phyloP scores from a whole-genome alignment of 2,329 filamentous ascomycete genomes.

The Ophiostoma australiae region DNA sequence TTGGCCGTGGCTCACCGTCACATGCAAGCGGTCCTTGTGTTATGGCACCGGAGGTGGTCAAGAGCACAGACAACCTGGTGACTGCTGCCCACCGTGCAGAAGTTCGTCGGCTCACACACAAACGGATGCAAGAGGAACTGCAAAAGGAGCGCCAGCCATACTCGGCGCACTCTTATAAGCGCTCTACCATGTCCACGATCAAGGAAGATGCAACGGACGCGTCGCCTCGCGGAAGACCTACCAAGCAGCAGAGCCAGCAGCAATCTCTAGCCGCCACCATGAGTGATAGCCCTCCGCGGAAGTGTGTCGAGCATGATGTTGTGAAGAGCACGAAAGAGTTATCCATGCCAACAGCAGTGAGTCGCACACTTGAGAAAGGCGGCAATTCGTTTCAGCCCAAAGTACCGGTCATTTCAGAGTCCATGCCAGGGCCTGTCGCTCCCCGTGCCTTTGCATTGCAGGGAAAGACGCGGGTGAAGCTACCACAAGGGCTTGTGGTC shows the following conservation, averaged over 20 bases:
- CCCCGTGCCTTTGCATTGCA: constrained; percentile 1
- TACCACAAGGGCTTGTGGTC: constrained; percentile 10
- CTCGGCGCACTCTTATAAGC: constrained; percentile 18
- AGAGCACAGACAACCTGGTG: constrained; percentile 46
- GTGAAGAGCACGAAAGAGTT: not conserved
- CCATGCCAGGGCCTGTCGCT: not conserved
- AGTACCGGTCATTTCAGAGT: not conserved
- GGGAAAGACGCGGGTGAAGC: not conserved
- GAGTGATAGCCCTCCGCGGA: not conserved
- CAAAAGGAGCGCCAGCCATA: constrained; percentile 39
- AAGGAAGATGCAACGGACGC: constrained; percentile 25
- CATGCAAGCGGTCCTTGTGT: constrained; percentile 39
- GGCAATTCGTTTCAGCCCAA: not conserved
- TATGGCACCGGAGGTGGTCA: constrained; percentile 39
- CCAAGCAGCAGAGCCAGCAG: not conserved
- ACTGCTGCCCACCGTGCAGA: constrained; percentile 50
- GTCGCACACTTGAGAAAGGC: not conserved
- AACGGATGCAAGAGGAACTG: constrained; percentile 55
- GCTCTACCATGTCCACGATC: constrained; percentile 27
- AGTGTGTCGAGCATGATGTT: not conserved
- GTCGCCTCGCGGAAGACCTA: not conserved
- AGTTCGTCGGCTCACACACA: constrained; percentile 50
- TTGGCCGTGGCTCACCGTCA: constrained; percentile 46
- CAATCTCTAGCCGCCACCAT: not conserved
- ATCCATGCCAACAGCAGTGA: not conserved